Base-by-base conservation (phyloP, 2,329 filamentous ascomycete genomes). In the Fonsecaea pedrosoi region DNA sequence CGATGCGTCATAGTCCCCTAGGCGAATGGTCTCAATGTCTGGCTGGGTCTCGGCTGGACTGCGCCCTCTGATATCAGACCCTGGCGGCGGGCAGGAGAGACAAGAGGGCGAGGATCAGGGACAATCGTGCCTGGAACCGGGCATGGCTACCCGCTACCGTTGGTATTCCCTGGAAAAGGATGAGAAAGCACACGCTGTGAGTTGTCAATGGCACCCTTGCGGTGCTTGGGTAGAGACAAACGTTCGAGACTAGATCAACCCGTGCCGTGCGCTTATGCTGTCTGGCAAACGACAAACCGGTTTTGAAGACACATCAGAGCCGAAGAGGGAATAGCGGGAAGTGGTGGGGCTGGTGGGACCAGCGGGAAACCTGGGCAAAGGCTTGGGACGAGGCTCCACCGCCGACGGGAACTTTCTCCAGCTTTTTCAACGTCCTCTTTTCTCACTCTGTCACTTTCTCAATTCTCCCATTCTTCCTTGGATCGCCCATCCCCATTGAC, bases 221-320 rank as follows among this genome's bases (percentile, higher is more conserved):
- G 21, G 21, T 21, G 21, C 25, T 25, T 37, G 18, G 58, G 40
- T 38, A 63, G 60, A 69, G 60, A 68, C 66, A 68, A 45, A 57
- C 25, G 66, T 25, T 64, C 38, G 57, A 56, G 42, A 37, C 63
- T 55, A 66, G 61, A 34, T 48, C 59, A 54, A 30, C 32, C 48
- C 21, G 13, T 37, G 32, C 50, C 37, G 18, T 34, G 48, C 64
- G 54, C 54, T 57, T 60, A 64, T 66, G 64, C 60, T 15, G 50
- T 50, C 18, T 25, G 21, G 58, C 38, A 64, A 21, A 55, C 40
- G 30, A 55, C 54, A 69, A 69, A 69, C 64, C 64, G 57, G 68
- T 67, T 69, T 69, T 65, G 21, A 32, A 61, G 59, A 61, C 59
- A 30, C 13, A 21, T 35, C 45, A 61, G 15, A 25, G 4, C 32